phyloP scores from a whole-genome alignment of 768 basidiomycete genomes.

The Tricholoma sp. region DNA sequence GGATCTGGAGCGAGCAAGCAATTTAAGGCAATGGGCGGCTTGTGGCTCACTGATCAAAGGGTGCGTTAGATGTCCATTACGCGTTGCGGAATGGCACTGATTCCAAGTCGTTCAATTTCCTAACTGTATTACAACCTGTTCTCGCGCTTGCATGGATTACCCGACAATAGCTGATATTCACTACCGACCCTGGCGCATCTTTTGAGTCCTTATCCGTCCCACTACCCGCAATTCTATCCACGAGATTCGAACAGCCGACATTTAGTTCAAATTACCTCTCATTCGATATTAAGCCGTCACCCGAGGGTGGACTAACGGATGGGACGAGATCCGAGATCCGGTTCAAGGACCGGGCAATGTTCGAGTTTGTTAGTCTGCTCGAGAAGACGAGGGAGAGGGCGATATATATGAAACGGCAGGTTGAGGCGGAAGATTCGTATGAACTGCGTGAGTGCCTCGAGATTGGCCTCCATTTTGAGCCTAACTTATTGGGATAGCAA shows the following conservation, averaged over 20 bases:
- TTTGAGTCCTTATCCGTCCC: slow-evolving; percentile 55
- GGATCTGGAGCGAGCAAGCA: slow-evolving; percentile 53
- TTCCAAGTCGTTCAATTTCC: not conserved
- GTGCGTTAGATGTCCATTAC: slow-evolving; percentile 34
- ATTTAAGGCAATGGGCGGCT: slow-evolving; percentile 51
- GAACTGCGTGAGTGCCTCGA: slow-evolving; percentile 47
- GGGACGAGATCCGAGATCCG: slow-evolving; percentile 66
- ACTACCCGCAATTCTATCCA: slow-evolving; percentile 57
- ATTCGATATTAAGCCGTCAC: slow-evolving; percentile 62
- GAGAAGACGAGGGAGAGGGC: slow-evolving; percentile 76
- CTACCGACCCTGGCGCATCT: slow-evolving; percentile 27
- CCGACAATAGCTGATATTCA: slow-evolving; percentile 56
- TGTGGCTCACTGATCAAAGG: slow-evolving; percentile 69
- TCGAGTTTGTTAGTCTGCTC: slow-evolving; percentile 64
- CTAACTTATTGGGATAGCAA: slow-evolving; percentile 25
- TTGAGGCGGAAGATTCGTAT: slow-evolving; percentile 48
- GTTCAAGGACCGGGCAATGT: slow-evolving; percentile 63
- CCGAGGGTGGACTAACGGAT: slow-evolving; percentile 58
- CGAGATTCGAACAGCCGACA: slow-evolving; percentile 71
- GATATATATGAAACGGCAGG: slow-evolving; percentile 64
- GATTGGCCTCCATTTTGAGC: not conserved
- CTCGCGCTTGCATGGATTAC: slow-evolving; percentile 1
- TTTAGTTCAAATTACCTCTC: slow-evolving; percentile 64
- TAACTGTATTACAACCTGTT: not conserved
- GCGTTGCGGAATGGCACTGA: slow-evolving; percentile 1